Evolutionary conservation across 2,329 filamentous ascomycete genomes (phyloP), one percentile per base, ranked within the genome.

Genomic region (Penicillium griseofulvum): DNA sequence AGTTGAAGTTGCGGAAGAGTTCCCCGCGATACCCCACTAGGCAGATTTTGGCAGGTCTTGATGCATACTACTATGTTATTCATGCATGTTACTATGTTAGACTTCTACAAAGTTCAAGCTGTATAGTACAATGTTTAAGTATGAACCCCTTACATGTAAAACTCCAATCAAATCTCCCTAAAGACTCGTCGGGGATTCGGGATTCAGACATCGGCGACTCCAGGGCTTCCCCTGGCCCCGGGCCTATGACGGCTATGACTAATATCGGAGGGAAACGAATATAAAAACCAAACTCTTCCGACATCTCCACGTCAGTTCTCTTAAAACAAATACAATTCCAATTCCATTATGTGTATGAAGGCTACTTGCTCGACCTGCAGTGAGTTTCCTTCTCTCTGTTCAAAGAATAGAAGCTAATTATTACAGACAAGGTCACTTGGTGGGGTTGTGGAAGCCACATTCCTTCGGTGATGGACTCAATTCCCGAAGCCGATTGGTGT

Each of bases 391-490:
- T 41, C 29, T 19, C 8, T 16, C 4, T 31, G 19, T 44, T 45
- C 11, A 37, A 39, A 48, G n/a, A 28, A 16, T 11, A n/a, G 4
- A 7, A 37, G 68, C 54, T 45, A 45, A 62, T 34, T 6, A n/a
- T 42, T 24, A 52, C 55, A 84, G 84, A 79, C 57, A 86, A 86
- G 68, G 72, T 74, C 38, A 81, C 83, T 52, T 89, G 86, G 86
- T 83, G 78, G 74, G 86, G 86, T 58, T 88, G 86, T 71, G 85
- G 85, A 59, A 76, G 64, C 57, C 84, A 89, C 74, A 76, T 88
- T 62, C 74, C 82, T 12, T 71, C 71, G 16, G 86, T 90, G 63
- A 83, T 90, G 77, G 82, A 86, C 69, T 65, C 70, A 26, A 70
- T 89, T 41, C 79, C 84, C 5, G 74, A 78, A 34, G 72, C 77